Percentiles rank a stretch among this genome's conserved stretches.
Evolutionary conservation across 1,139 yeast genomes (phyloP).

Genomic region (Diutina sp.): DNA sequence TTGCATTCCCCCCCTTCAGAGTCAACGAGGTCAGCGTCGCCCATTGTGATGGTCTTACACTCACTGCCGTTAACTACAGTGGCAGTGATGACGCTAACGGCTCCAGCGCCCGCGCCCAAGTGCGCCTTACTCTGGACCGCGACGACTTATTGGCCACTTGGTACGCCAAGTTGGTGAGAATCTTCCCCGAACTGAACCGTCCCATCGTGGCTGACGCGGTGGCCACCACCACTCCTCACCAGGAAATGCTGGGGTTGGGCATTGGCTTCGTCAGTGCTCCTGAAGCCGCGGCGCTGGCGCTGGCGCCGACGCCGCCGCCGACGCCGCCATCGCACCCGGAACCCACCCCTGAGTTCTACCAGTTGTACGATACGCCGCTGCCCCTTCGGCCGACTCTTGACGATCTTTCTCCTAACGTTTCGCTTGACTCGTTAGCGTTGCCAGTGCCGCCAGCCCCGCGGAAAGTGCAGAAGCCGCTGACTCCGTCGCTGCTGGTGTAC

Average conservation of each 20-base stretch:
- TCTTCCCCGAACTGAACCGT: background rate
- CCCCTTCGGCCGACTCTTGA: background rate
- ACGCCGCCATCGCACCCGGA: background rate
- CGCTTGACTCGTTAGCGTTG: background rate
- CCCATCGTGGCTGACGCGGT: background rate
- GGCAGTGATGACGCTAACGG: background rate
- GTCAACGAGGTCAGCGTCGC: background rate
- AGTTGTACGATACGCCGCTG: slow-evolving; percentile 2
- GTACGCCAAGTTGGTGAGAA: background rate
- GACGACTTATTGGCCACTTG: background rate
- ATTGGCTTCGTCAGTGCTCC: background rate
- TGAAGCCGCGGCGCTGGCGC: background rate
- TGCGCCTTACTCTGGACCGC: background rate
- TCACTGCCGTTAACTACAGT: background rate
- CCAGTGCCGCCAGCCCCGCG: background rate
- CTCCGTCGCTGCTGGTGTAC: background rate
- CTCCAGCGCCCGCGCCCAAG: background rate
- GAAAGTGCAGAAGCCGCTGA: background rate
- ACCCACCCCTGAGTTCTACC: background rate
- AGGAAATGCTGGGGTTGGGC: background rate
- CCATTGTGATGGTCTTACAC: background rate
- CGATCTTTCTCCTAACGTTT: background rate
- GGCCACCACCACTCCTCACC: background rate
- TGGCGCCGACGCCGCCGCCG: background rate
- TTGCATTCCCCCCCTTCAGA: background rate